Evolutionary conservation across 2,329 filamentous ascomycete species (phyloP).

Genomic region (Colletotrichum sp.): DNA sequence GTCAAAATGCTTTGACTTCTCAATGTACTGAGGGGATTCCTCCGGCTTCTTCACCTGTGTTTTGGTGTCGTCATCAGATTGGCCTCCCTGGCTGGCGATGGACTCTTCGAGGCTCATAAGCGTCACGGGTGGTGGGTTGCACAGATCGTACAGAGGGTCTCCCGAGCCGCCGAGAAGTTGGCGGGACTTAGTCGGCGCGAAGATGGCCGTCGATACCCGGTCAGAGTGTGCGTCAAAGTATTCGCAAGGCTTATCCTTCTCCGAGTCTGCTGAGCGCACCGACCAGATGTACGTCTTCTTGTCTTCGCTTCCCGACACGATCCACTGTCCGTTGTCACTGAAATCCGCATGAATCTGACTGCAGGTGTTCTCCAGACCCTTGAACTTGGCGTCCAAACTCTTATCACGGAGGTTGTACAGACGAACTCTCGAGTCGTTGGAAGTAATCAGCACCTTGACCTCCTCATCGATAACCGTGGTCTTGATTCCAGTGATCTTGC

Average conservation of each 20-base stretch:
- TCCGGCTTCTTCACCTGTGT: constrained; percentile 53
- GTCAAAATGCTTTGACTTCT: constrained; percentile 75
- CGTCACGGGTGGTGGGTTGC: constrained; percentile 90
- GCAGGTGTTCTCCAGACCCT: constrained; percentile 87
- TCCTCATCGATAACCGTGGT: constrained; percentile 71
- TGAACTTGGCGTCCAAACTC: constrained; percentile 85
- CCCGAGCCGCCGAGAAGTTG: constrained; percentile 80
- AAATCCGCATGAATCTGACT: constrained; percentile 92
- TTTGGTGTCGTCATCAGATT: constrained; percentile 37
- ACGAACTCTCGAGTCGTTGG: constrained; percentile 91
- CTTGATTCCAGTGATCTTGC: constrained; percentile 95
- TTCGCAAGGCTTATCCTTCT: constrained; percentile 85
- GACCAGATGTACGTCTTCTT: constrained; percentile 91
- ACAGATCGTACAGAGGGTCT: constrained; percentile 94
- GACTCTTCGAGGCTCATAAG: constrained; percentile 76
- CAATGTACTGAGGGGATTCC: constrained; percentile 78
- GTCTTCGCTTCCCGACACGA: constrained; percentile 94
- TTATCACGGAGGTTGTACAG: constrained; percentile 90
- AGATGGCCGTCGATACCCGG: constrained; percentile 86
- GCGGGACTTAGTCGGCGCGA: constrained; percentile 81
- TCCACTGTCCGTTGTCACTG: constrained; percentile 83
- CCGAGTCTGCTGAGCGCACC: constrained; percentile 60
- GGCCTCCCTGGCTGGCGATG: constrained; percentile 43
- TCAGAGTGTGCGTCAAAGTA: constrained; percentile 89
- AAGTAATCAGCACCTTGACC: constrained; percentile 86